Base-by-base conservation (phyloP, 306 rosid genomes). In the Pterocarpus macrocarpus region DNA sequence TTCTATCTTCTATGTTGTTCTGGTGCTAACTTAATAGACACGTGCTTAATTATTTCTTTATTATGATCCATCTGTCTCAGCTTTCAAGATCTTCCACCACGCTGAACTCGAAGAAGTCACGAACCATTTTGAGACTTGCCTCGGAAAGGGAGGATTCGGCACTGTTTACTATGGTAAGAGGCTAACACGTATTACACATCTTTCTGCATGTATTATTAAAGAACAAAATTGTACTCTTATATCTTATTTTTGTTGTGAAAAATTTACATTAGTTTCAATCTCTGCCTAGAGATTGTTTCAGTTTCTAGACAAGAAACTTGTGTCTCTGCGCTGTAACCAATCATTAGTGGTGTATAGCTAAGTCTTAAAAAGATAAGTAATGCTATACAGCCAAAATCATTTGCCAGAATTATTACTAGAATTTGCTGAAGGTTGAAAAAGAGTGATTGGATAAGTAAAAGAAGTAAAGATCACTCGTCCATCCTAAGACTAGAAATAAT, bases 151-250 rank as follows among this genome's bases (percentile, higher is more conserved):
- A 22, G 28, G 28, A 22, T 22, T 22, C 28, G 28, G 28, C 28
- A 22, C 28, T 22, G 95, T 91, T 1, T 89, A 89, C 63, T 83
- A 62, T 76, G 95, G 95, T 89, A 80, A 78, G 82, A 79, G 45
- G 36, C 72, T 63, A 10, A 47, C 22, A 53, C 3, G 15, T n/a
- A 53, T 53, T 53, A 43, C 1, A 11, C 39, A 32, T 61, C 12
- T 52, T 52, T 15, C 58, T 52, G 16, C 16, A 49, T 49, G 13
- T 11, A 50, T 43, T 43, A 9, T 43, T 43, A 9, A 47, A 47
- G 5, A 10, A 9, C 43, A 12, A 28, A 45, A 4, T 30, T 4
- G 34, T 30, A 61, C 12, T 3, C 13, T 35, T n/a, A 32, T 39
- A 61, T 30, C 39, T 61, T 11, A 7, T 30, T 61, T 61, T 32